These are phyloP conservation scores for Cryptosporidium bovis DNA, from an alignment of 169 alveolate species.

Conservation along the genomic window DNA sequence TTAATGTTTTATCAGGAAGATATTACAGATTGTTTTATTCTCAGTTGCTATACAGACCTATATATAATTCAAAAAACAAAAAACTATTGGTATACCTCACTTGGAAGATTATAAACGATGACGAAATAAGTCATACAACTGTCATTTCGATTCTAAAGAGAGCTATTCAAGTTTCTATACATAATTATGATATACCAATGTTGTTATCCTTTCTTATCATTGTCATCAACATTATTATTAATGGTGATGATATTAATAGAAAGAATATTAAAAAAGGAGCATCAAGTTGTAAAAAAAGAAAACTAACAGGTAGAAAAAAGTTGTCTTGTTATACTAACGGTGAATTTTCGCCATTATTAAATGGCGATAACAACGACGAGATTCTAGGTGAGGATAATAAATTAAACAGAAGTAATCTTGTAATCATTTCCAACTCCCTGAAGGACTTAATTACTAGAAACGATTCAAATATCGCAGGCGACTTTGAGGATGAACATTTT, in stretches of 20 bases:
- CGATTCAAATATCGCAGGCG: not conserved
- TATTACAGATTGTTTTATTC: constrained; percentile 55
- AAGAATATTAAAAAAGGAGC: constrained; percentile 24
- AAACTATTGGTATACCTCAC: constrained; percentile 28
- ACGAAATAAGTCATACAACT: constrained; percentile 10
- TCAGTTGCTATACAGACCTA: constrained; percentile 53
- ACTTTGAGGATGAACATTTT: constrained; percentile 32
- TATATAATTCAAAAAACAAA: constrained; percentile 38
- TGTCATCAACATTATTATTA: constrained; percentile 23
- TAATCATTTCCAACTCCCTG: no score
- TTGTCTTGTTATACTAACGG: no score
- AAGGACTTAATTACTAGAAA: no score
- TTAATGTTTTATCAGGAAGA: constrained; percentile 32
- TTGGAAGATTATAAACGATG: constrained; percentile 47
- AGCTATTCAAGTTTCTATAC: constrained; percentile 55
- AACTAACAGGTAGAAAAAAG: not conserved
- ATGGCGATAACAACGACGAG: no score
- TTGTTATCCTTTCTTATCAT: constrained; percentile 27
- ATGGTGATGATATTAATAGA: not conserved
- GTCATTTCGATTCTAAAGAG: constrained; percentile 40
- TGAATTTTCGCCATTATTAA: no score
- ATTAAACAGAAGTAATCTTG: no score
- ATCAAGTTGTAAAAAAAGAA: not conserved
- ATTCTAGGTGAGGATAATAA: no score
- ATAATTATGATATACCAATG: constrained; percentile 41